These are phyloP conservation scores for Cryptococcus floricola DNA, from an alignment of 1,284 basidiomycete species.

Conservation along the genomic window DNA sequence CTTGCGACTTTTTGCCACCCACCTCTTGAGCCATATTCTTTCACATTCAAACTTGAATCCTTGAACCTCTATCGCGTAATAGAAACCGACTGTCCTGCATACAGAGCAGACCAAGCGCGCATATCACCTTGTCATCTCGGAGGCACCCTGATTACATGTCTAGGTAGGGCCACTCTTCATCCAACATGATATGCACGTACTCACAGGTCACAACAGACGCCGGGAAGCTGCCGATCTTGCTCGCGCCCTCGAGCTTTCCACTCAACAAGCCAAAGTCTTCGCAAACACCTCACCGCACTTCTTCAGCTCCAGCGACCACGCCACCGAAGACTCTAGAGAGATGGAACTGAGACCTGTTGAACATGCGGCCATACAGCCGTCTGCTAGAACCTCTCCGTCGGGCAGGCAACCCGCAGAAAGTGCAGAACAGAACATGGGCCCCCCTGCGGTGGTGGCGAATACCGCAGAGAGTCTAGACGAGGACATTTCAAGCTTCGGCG, in stretches of 20 bases:
- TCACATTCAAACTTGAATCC: not conserved
- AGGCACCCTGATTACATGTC: constrained; percentile 7
- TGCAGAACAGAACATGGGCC: too few species aligned
- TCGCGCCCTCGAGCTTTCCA: constrained; percentile 35
- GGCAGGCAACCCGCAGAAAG: not conserved
- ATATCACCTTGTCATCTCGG: too few species aligned
- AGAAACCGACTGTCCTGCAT: not conserved
- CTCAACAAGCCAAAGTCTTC: constrained; percentile 26
- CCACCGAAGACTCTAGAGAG: constrained; percentile 33
- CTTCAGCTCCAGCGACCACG: constrained; percentile 16
- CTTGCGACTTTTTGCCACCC: not conserved
- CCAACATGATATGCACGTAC: not conserved
- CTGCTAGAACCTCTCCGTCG: not conserved
- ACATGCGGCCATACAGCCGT: not conserved
- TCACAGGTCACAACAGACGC: constrained; percentile 20
- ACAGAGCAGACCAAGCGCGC: not conserved
- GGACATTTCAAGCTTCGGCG: not conserved
- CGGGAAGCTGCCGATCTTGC: constrained; percentile 42
- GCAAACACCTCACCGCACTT: constrained; percentile 18
- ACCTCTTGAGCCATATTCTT: not conserved
- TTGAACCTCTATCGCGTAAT: not conserved
- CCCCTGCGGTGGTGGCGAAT: not conserved
- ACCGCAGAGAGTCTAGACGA: not conserved
- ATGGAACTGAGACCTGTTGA: constrained; percentile 27
- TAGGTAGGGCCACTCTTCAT: constrained; percentile 2